Conservation (phyloP, 257 asterid genomes). For the Ilex asprella region DNA sequence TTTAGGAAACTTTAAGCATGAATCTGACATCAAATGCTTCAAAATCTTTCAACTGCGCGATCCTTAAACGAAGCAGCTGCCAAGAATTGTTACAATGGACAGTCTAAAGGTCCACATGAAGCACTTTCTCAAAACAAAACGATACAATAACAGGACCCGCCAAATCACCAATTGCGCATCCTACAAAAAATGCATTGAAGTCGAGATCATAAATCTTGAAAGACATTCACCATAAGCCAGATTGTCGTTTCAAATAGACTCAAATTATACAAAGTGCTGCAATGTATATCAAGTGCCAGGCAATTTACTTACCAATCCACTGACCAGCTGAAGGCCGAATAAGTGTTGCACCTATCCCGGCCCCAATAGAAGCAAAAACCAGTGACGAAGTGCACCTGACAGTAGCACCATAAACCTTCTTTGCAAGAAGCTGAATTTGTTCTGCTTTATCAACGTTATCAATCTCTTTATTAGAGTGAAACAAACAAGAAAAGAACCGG, state of each 20-base stretch:
- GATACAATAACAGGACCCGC: slow-evolving; percentile 67
- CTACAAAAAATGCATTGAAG: slow-evolving; percentile 18
- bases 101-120: slow-evolving; percentile 15
- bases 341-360: slow-evolving; percentile 66
- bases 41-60: no score
- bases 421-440: slow-evolving; percentile 38
- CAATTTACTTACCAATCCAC: slow-evolving; percentile 62
- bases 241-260: no score
- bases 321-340: slow-evolving; percentile 80
- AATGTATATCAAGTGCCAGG: not conserved
- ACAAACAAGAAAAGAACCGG: slow-evolving; percentile 35
- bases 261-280: slow-evolving; percentile 31
- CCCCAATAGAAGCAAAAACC: slow-evolving; percentile 80
- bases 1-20: no score
- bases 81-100: no score
- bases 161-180: slow-evolving; percentile 75
- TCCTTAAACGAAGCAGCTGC: no score
- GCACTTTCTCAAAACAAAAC: slow-evolving; percentile 39
- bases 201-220: slow-evolving; percentile 8
- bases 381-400: slow-evolving; percentile 65
- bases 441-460: slow-evolving; percentile 28
- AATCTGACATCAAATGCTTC: no score
- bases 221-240: slow-evolving; percentile 20
- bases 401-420: slow-evolving; percentile 43
- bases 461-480: slow-evolving; percentile 28